Percentiles rank a stretch among this genome's conserved stretches.
These are phyloP conservation scores for Byssochlamys sp. DNA, from an alignment of 2,329 filamentous ascomycete species.

Conservation along the genomic window DNA sequence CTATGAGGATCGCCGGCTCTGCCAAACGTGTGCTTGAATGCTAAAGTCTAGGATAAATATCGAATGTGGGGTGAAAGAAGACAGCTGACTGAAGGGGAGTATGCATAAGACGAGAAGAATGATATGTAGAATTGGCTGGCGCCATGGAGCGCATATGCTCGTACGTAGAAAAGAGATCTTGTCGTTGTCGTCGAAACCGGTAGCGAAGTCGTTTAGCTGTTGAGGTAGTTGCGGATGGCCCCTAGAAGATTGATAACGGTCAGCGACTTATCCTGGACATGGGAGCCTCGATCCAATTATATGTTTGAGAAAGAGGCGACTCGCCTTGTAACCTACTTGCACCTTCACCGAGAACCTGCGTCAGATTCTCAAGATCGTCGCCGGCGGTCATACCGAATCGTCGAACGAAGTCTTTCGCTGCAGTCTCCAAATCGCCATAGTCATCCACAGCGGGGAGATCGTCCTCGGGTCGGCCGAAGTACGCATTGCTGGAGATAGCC, in stretches of 20 bases:
- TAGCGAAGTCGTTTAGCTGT: slow-evolving; percentile 29
- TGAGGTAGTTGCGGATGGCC: slow-evolving; percentile 41
- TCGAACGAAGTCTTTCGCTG: slow-evolving; percentile 89
- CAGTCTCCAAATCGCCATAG: slow-evolving; percentile 84
- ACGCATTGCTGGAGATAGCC: slow-evolving; percentile 89
- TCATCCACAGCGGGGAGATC: slow-evolving; percentile 59
- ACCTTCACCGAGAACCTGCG: slow-evolving; percentile 72
- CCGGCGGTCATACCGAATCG: slow-evolving; percentile 92
- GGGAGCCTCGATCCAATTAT: not conserved
- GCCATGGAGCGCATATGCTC: not conserved
- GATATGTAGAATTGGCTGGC: not conserved
- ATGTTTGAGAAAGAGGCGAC: slow-evolving; percentile 5
- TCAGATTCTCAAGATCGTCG: slow-evolving; percentile 88
- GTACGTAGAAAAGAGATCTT: not conserved
- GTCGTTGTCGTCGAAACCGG: not conserved
- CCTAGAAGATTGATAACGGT: slow-evolving; percentile 16
- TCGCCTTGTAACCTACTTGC: slow-evolving; percentile 70
- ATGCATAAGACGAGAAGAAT: not conserved
- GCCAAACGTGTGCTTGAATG: not conserved
- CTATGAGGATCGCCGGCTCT: not conserved
- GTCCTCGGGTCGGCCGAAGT: slow-evolving; percentile 88
- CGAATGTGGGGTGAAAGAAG: not conserved
- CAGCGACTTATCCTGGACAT: slow-evolving; percentile 2
- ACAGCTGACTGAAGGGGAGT: not conserved
- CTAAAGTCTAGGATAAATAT: not conserved